Base-by-base conservation (phyloP, 2,329 filamentous ascomycete genomes). In the Grosmannia penicillata region DNA sequence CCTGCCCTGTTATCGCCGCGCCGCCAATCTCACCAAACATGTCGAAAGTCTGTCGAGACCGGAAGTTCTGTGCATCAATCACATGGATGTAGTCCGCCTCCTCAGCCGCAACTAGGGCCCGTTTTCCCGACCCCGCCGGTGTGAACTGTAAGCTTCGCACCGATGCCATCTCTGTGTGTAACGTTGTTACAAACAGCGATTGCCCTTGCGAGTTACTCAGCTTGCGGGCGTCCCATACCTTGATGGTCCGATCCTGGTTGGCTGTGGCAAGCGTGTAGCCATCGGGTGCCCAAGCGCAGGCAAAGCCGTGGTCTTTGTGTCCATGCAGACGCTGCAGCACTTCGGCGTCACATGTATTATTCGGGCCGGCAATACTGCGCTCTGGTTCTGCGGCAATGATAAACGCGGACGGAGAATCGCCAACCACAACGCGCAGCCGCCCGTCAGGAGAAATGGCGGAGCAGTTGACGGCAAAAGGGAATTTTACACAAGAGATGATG, bases 281-380 rank as follows among this genome's bases (percentile, higher is more conserved):
- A 51, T 87, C 78, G 38, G 80, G 75, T 15, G 81, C 78, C 82
- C 82, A 89, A 47, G 79, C 82, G 49, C 79, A 85, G 2, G 82
- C 75, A 49, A 87, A 89, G 2, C 75, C 79, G 47, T 69, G 81
- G 50, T 86, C 81, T 13, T 63, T 63, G 50, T 85, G 80, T 3
- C 78, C 76, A 4, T 61, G 56, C 2, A 87, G 66, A 21, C 60
- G 57, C 47, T 78, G 65, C 45, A 70, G 65, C 39, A 61, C 62
- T 42, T 67, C 59, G 15, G 53, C 51, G 14, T 33, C 27, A 11
- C 43, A 59, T 13, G 27, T 26, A 11, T 41, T 17, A 4, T 43
- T 33, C 1, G 27, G 32, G 4, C 38, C 6, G 1, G 40, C 29
- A 1, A 27, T 38, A 15, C 8, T 25, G 8, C 44, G 36, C 24